phyloP scores from a whole-genome alignment of 345 rosid species.

The Hibiscus trionum region DNA sequence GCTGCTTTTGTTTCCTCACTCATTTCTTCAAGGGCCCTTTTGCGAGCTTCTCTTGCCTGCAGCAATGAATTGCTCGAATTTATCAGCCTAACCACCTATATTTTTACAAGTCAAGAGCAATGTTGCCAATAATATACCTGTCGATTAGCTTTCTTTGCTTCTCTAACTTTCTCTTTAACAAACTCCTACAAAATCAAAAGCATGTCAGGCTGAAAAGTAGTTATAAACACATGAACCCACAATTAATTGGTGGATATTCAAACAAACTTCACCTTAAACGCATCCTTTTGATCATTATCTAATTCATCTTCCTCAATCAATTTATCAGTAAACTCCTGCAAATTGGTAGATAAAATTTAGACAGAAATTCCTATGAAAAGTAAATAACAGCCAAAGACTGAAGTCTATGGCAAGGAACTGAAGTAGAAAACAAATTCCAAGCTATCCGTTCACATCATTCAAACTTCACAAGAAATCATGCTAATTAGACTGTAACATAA shows the following conservation, averaged over 20 bases:
- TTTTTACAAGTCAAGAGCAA: background rate
- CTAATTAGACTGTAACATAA: background rate
- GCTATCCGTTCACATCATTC: background rate
- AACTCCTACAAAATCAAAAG: constrained; percentile 45
- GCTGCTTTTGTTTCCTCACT: constrained; percentile 63
- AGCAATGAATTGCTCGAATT: constrained; percentile 11
- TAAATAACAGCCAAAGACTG: background rate
- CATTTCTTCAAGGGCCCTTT: constrained; percentile 70
- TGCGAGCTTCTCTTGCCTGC: constrained; percentile 86
- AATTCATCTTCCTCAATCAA: constrained; percentile 54
- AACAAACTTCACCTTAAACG: constrained; percentile 49
- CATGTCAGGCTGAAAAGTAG: background rate
- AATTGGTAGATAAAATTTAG: constrained; percentile 14
- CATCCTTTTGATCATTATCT: constrained; percentile 68
- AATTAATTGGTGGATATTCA: constrained; percentile 7
- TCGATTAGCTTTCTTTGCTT: constrained; percentile 76
- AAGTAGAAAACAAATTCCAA: background rate
- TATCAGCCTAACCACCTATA: background rate
- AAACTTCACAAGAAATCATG: constrained; percentile 1
- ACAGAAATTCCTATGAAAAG: background rate
- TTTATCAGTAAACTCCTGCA: constrained; percentile 64
- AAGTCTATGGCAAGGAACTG: background rate
- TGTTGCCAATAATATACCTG: constrained; percentile 42
- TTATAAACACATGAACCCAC: background rate
- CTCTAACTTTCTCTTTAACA: constrained; percentile 71